Evolutionary conservation across 139 green algal species (phyloP).

Genomic region (Tetradesmus obliquus): DNA sequence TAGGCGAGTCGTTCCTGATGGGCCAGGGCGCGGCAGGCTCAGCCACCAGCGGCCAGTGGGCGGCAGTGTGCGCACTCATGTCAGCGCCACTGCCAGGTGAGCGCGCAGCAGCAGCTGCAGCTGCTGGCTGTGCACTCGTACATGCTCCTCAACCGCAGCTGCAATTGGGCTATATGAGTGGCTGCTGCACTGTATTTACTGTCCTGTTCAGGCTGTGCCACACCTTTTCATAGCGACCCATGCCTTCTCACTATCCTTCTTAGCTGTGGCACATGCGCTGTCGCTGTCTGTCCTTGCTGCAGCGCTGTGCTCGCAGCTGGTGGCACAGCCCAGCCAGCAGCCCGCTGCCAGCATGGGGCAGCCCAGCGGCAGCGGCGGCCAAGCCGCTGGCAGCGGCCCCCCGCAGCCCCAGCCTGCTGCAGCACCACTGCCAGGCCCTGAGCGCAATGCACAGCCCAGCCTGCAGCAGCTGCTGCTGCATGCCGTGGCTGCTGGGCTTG

Average conservation of each 20-base stretch:
- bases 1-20: conserved; percentile 43
- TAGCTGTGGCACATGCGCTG: background rate
- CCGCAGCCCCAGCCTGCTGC: background rate
- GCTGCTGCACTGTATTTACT: no score
- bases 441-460: background rate
- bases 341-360: background rate
- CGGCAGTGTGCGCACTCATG: conserved; percentile 27
- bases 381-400: background rate
- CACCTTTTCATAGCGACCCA: no score
- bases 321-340: background rate
- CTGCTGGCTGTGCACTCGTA: background rate
- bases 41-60: conserved; percentile 6
- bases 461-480: conserved; percentile 42
- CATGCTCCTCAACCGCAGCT: no score
- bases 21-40: background rate
- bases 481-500: conserved; percentile 9
- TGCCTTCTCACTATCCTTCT: no score
- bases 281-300: no score
- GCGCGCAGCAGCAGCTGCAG: background rate
- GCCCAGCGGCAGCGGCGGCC: background rate
- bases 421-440: background rate
- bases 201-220: no score
- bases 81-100: conserved; percentile 44
- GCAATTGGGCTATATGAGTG: no score
- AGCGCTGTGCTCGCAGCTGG: background rate